phyloP scores from a whole-genome alignment of 2,329 filamentous ascomycete species.

The Xylaria sp. region DNA sequence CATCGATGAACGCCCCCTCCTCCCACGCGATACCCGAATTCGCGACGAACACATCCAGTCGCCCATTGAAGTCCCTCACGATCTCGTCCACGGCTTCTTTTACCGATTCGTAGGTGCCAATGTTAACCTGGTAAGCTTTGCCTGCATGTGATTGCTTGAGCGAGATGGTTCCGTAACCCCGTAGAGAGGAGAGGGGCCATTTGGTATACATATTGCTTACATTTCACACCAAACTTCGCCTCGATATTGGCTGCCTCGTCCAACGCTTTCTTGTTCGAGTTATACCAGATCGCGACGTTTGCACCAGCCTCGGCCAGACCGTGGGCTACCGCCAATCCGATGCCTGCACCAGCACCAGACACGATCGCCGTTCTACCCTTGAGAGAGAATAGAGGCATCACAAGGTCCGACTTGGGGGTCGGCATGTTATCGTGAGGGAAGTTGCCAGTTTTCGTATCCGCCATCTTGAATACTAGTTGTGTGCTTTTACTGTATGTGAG shows the following conservation, averaged over 20 bases:
- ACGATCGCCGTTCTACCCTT: constrained; percentile 77
- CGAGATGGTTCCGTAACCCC: background rate
- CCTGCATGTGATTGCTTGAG: constrained; percentile 50
- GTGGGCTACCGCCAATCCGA: constrained; percentile 72
- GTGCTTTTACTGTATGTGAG: background rate
- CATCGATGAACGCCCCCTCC: constrained; percentile 73
- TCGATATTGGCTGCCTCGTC: constrained; percentile 71
- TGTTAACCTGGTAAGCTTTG: constrained; percentile 71
- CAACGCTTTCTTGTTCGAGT: constrained; percentile 72
- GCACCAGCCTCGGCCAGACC: constrained; percentile 75
- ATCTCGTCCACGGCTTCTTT: constrained; percentile 62
- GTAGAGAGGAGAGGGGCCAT: background rate
- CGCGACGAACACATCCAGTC: constrained; percentile 81
- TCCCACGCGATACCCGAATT: constrained; percentile 82
- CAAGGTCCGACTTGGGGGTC: constrained; percentile 57
- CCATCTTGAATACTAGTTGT: constrained; percentile 47
- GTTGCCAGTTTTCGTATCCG: constrained; percentile 57
- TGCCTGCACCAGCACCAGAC: constrained; percentile 66
- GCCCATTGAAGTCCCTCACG: constrained; percentile 74
- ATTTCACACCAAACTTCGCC: constrained; percentile 73
- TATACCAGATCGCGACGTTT: constrained; percentile 78
- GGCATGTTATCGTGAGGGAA: constrained; percentile 68
- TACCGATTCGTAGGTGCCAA: constrained; percentile 63
- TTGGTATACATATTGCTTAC: constrained; percentile 54
- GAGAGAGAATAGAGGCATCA: constrained; percentile 74